Conservation (phyloP, 176 grass and related monocot genomes). For the Ampelocalamus luodianensis region DNA sequence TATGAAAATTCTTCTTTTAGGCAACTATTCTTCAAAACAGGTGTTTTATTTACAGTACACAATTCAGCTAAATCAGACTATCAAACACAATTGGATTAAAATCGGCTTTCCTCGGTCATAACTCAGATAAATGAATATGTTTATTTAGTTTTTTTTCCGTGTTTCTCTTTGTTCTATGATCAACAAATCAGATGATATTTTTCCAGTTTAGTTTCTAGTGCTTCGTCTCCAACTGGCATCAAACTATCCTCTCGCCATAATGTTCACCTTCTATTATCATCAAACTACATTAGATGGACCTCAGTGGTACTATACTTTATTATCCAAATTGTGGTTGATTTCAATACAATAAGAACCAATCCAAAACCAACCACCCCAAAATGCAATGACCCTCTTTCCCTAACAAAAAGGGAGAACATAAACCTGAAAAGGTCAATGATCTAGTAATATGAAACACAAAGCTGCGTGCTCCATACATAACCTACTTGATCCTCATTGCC, state of each 20-base stretch:
- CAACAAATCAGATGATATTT: neutral
- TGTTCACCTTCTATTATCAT: conserved; percentile 20
- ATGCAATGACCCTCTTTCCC: conserved; percentile 35
- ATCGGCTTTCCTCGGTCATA: neutral
- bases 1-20: neutral
- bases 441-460: conserved; percentile 39
- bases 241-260: neutral
- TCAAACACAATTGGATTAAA: neutral
- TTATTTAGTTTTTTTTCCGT: neutral
- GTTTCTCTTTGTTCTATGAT: neutral
- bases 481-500: conserved; percentile 24
- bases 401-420: conserved; percentile 36
- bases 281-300: neutral
- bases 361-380: conserved; percentile 60
- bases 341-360: conserved; percentile 38
- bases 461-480: conserved; percentile 23
- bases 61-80: neutral
- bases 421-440: conserved; percentile 45
- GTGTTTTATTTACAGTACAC: neutral
- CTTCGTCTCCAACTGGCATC: neutral
- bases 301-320: neutral
- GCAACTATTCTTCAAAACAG: neutral
- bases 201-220: neutral
- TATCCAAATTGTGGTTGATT: conserved; percentile 15
- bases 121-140: neutral